Conservation (phyloP, 208 protist species). For the Leishmania gerbilli region DNA sequence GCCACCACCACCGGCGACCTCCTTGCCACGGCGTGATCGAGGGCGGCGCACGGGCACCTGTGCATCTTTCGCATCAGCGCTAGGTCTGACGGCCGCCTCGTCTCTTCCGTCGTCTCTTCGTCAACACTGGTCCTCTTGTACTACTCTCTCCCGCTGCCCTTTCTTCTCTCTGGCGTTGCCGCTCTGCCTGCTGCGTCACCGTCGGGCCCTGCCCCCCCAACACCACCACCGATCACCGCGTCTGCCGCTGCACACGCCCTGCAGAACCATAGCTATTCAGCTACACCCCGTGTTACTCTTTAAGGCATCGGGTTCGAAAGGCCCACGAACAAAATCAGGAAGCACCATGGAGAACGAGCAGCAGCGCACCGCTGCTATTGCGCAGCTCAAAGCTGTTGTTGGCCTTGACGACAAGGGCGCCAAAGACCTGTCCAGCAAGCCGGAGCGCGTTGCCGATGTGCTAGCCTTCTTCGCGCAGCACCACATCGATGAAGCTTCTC, state of each 20-base stretch:
- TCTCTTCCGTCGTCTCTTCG: neutral
- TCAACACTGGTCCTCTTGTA: neutral
- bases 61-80: neutral
- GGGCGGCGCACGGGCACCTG: neutral
- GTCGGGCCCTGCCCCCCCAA: neutral
- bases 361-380: slow-evolving; percentile 32
- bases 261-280: neutral
- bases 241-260: neutral
- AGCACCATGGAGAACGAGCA: slow-evolving; percentile 26
- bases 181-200: neutral
- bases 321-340: neutral
- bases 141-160: neutral
- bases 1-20: neutral
- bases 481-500: slow-evolving; percentile 41
- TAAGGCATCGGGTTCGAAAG: neutral
- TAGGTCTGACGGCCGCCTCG: neutral
- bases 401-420: slow-evolving; percentile 91
- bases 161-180: neutral
- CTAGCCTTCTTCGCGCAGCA: slow-evolving; percentile 75
- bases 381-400: slow-evolving; percentile 73
- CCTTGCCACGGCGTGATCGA: neutral
- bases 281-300: neutral
- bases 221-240: neutral
- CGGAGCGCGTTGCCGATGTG: slow-evolving; percentile 80
- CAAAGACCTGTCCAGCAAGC: slow-evolving; percentile 86